A percentile compares a stretch with the other conserved stretches of the same genome.
Evolutionary conservation across 345 rosid species (phyloP).

Genomic region (Camelina hispida): DNA sequence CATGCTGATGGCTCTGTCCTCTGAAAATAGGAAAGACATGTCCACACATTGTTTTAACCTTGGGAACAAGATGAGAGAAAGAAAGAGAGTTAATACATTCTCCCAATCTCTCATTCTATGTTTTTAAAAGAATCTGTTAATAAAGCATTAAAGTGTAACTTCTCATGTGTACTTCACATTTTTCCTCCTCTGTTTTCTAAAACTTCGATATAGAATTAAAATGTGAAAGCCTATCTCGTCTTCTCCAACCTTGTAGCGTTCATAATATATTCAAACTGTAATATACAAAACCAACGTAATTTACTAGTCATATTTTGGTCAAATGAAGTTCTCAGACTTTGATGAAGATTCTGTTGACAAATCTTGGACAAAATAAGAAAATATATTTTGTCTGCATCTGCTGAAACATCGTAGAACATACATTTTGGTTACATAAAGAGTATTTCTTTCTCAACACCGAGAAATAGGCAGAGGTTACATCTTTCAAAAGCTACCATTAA

Average conservation of each 20-base stretch:
- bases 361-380: not conserved
- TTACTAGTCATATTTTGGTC: conserved; percentile 1
- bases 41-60: conserved; percentile 21
- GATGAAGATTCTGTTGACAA: conserved; percentile 9
- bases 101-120: conserved; percentile 5
- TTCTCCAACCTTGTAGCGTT: not conserved
- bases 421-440: not conserved
- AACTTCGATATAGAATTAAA: conserved; percentile 9
- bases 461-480: conserved; percentile 37
- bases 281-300: not conserved
- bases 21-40: conserved; percentile 17
- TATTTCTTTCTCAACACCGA: not conserved
- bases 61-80: conserved; percentile 21
- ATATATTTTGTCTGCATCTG: conserved; percentile 24
- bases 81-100: conserved; percentile 5
- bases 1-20: not conserved
- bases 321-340: not conserved
- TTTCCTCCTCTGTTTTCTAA: not conserved
- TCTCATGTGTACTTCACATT: conserved; percentile 3
- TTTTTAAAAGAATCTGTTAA: conserved; percentile 30
- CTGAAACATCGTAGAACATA: conserved; percentile 32
- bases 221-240: not conserved
- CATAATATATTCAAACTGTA: not conserved
- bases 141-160: conserved; percentile 31
- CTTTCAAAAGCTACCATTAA: conserved; percentile 14